Evolutionary conservation across 306 rosid species (phyloP).

Genomic region (Cucurbita pepo): DNA sequence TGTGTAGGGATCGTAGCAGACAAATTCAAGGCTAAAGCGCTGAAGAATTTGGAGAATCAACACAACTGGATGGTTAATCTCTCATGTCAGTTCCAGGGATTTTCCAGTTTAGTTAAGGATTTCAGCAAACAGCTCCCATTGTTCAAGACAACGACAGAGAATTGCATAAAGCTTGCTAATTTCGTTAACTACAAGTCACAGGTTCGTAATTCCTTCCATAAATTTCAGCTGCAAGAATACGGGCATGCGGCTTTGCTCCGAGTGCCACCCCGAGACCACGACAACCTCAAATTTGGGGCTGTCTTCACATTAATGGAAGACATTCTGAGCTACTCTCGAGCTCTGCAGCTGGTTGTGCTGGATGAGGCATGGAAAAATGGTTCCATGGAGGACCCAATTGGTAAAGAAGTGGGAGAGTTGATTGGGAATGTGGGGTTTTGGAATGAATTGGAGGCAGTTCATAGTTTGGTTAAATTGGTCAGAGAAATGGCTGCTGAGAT

Average conservation of each 20-base stretch:
- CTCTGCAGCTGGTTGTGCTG: constrained; percentile 34
- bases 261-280: constrained; percentile 22
- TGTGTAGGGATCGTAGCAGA: constrained; percentile 95
- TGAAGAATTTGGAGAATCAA: constrained; percentile 66
- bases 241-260: constrained; percentile 51
- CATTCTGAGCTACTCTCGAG: constrained; percentile 32
- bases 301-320: constrained; percentile 45
- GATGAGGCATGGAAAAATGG: constrained; percentile 47
- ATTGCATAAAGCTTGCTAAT: constrained; percentile 56
- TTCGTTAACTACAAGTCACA: constrained; percentile 57
- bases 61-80: constrained; percentile 92
- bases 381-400: constrained; percentile 49
- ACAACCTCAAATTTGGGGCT: constrained; percentile 25
- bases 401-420: constrained; percentile 49
- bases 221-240: constrained; percentile 58
- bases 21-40: constrained; percentile 62
- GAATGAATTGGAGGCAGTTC: constrained; percentile 60
- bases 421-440: constrained; percentile 51
- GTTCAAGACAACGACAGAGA: constrained; percentile 36
- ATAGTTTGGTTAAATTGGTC: constrained; percentile 42
- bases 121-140: constrained; percentile 52
- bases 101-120: constrained; percentile 55
- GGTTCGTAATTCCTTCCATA: constrained; percentile 47
- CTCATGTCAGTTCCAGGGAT: constrained; percentile 73
- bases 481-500: constrained; percentile 66